phyloP scores from a whole-genome alignment of 1,284 basidiomycete genomes.

The Inonotus hispidus region DNA sequence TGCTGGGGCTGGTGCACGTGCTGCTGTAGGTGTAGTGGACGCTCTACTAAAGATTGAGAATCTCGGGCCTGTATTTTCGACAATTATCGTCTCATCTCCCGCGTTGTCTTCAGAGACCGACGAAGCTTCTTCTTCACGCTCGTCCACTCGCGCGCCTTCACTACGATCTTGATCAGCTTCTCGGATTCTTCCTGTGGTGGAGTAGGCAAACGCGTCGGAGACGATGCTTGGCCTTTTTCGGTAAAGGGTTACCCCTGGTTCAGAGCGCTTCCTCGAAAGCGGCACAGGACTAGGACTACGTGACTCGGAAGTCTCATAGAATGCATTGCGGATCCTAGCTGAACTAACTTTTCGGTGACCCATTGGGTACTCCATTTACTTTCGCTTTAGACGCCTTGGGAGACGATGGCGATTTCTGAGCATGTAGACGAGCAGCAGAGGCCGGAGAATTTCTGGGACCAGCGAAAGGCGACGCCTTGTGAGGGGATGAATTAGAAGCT shows the following conservation, averaged over 20 bases:
- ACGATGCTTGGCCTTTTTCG: not conserved
- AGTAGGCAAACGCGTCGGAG: conserved; percentile 10
- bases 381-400: not conserved
- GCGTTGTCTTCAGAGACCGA: not conserved
- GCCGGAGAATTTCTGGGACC: not conserved
- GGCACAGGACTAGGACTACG: conserved; percentile 4
- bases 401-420: not conserved
- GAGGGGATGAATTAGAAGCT: not conserved
- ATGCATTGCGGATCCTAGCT: conserved; percentile 17
- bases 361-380: conserved; percentile 5
- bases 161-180: not conserved
- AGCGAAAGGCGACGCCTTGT: not conserved
- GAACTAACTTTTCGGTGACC: conserved; percentile 11
- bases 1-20: not conserved
- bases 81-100: not conserved
- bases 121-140: not conserved
- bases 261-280: not conserved
- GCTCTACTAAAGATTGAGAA: conserved; percentile 12
- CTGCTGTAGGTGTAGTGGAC: not conserved
- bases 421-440: not conserved
- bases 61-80: conserved; percentile 9
- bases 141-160: not conserved
- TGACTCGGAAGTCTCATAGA: conserved; percentile 11
- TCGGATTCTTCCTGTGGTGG: conserved; percentile 13
- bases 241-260: not conserved